These are phyloP conservation scores for Botrytis hyacinthi DNA, from an alignment of 2,329 filamentous ascomycete genomes.

Conservation along the genomic window DNA sequence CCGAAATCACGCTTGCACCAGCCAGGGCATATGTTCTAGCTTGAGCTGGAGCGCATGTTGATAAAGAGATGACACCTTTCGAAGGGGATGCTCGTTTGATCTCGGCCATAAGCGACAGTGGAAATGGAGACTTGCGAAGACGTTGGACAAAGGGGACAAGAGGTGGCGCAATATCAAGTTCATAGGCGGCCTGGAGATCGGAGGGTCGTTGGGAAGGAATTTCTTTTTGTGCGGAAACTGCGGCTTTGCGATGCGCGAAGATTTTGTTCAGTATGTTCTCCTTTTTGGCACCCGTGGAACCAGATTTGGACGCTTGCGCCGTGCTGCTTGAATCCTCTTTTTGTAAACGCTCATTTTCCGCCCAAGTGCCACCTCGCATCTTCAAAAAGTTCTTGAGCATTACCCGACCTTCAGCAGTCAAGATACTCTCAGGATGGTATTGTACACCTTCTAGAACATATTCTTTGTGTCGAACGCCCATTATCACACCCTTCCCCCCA, in stretches of 20 bases:
- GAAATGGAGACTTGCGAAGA: conserved; percentile 76
- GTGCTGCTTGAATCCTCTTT: conserved; percentile 41
- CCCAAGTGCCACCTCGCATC: conserved; percentile 89
- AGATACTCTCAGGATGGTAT: conserved; percentile 95
- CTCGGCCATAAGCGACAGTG: conserved; percentile 93
- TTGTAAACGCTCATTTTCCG: conserved; percentile 65
- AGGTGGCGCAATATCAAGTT: conserved; percentile 80
- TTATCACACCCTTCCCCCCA: conserved; percentile 81
- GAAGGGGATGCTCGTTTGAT: conserved; percentile 96
- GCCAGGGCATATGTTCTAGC: conserved; percentile 89
- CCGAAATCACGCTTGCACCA: conserved; percentile 94
- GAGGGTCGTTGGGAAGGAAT: conserved; percentile 79
- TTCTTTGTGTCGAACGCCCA: conserved; percentile 93
- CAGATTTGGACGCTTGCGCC: conserved; percentile 28
- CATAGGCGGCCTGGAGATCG: conserved; percentile 83
- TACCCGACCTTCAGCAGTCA: conserved; percentile 80
- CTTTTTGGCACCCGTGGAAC: conserved; percentile 52
- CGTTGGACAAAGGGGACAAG: conserved; percentile 77
- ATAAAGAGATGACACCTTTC: conserved; percentile 88
- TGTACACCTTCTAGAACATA: conserved; percentile 93
- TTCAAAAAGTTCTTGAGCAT: conserved; percentile 93
- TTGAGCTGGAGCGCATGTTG: conserved; percentile 84
- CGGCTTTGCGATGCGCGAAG: conserved; percentile 74
- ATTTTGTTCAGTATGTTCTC: conserved; percentile 88
- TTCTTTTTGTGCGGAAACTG: conserved; percentile 76